Conservation (phyloP, 495 filamentous ascomycete species). For the Lasiosphaeria hispida region DNA sequence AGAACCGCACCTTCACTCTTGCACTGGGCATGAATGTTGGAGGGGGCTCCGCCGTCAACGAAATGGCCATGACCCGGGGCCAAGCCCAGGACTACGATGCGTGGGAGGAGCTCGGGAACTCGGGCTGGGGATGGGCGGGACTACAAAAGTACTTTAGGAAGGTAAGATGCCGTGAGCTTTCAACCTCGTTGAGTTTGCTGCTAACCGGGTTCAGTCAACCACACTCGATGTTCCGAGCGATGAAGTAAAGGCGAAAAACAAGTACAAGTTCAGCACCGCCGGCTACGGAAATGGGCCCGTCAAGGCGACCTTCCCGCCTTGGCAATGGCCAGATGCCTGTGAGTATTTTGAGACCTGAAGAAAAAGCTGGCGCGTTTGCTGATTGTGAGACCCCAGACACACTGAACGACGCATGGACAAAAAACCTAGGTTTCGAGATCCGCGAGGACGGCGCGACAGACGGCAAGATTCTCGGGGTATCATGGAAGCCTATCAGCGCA, state of each 20-base stretch:
- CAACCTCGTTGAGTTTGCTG: not conserved
- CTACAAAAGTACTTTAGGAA: constrained; percentile 44
- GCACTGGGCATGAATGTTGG: constrained; percentile 32
- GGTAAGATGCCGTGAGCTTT: constrained; percentile 29
- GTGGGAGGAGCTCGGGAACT: constrained; percentile 57
- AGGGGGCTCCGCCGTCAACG: constrained; percentile 40
- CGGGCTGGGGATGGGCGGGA: constrained; percentile 57
- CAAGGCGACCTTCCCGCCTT: constrained; percentile 9
- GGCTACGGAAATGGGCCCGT: constrained; percentile 16
- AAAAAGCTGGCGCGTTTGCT: not conserved
- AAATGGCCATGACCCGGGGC: constrained; percentile 46
- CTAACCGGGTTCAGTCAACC: constrained; percentile 6
- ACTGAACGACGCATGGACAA: constrained; percentile 5
- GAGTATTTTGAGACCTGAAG: not conserved
- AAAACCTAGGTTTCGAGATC: constrained; percentile 9
- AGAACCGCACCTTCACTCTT: constrained; percentile 18
- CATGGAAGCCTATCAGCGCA: constrained; percentile 10
- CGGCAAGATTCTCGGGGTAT: constrained; percentile 12
- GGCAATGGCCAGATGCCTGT: constrained; percentile 20
- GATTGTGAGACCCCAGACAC: not conserved
- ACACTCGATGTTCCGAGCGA: constrained; percentile 19
- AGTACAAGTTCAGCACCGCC: constrained; percentile 12
- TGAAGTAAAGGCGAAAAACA: constrained; percentile 20
- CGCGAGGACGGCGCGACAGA: constrained; percentile 13
- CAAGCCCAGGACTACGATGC: constrained; percentile 56